These are phyloP conservation scores for Botrytis aclada DNA, from an alignment of 2,329 filamentous ascomycete species.

Conservation along the genomic window DNA sequence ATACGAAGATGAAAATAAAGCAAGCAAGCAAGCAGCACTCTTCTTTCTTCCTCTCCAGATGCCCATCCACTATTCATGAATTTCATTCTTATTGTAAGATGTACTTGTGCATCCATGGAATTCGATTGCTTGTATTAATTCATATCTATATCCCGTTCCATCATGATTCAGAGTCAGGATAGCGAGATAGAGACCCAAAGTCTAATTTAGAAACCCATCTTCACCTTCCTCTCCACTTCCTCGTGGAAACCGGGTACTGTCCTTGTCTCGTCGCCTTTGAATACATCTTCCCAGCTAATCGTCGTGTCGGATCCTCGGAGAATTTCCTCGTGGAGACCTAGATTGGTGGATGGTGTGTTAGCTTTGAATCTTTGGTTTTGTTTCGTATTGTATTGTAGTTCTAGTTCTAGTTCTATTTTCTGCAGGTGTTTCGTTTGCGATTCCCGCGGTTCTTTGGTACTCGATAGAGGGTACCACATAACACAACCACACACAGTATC, in stretches of 20 bases:
- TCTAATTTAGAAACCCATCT: constrained; percentile 53
- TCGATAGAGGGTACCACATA: background rate
- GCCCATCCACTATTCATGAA: background rate
- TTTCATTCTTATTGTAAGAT: background rate
- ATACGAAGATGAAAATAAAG: background rate
- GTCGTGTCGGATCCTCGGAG: constrained; percentile 73
- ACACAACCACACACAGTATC: background rate
- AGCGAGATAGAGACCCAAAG: constrained; percentile 1
- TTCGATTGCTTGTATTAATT: background rate
- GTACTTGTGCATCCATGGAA: background rate
- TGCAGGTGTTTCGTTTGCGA: background rate
- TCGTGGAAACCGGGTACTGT: constrained; percentile 74
- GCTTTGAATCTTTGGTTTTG: background rate
- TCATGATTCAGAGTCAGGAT: constrained; percentile 12
- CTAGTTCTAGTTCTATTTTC: background rate
- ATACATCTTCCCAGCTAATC: constrained; percentile 93
- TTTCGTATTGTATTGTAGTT: background rate
- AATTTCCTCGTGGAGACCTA: constrained; percentile 80
- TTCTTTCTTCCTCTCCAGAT: background rate
- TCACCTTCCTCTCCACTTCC: constrained; percentile 90
- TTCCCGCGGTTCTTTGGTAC: background rate
- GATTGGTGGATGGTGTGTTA: constrained; percentile 1
- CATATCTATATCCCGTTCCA: background rate
- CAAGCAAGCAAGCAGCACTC: background rate
- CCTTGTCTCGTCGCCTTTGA: constrained; percentile 71